These are phyloP conservation scores for Candida germanica DNA, from an alignment of 805 yeast genomes.

Conservation along the genomic window DNA sequence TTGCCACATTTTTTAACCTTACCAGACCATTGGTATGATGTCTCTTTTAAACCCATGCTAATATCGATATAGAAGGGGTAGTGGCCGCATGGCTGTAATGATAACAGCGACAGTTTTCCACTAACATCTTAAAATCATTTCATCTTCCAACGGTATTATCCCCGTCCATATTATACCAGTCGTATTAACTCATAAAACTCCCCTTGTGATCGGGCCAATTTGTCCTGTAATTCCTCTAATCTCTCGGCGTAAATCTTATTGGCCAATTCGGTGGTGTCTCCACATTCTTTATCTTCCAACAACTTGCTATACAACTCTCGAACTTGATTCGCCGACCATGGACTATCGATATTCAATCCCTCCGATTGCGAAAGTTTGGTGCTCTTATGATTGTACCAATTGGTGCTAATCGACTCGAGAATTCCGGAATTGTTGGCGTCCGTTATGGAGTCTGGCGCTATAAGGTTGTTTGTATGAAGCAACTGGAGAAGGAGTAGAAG, in stretches of 20 bases:
- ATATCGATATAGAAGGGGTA: too few species aligned
- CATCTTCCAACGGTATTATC: too few species aligned
- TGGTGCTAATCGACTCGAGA: slow-evolving; percentile 21
- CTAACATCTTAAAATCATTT: too few species aligned
- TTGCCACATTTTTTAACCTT: too few species aligned
- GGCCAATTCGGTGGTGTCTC: slow-evolving; percentile 39
- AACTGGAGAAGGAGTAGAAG: slow-evolving; percentile 37
- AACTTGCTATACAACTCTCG: slow-evolving; percentile 24
- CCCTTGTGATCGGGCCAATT: slow-evolving; percentile 21
- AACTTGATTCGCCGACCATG: slow-evolving; percentile 20
- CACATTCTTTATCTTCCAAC: slow-evolving; percentile 22
- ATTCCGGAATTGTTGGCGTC: slow-evolving; percentile 3
- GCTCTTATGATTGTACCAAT: slow-evolving; percentile 31
- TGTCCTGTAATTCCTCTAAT: slow-evolving; percentile 29
- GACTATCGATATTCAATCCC: slow-evolving; percentile 13
- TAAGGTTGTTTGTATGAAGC: slow-evolving; percentile 31
- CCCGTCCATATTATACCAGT: too few species aligned
- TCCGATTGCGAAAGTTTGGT: slow-evolving; percentile 21
- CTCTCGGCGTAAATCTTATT: slow-evolving; percentile 30
- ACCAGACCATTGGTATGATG: too few species aligned
- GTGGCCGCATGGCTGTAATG: too few species aligned
- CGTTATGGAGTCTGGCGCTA: slow-evolving; percentile 20
- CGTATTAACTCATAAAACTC: slow-evolving; percentile 21
- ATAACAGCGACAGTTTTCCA: too few species aligned
- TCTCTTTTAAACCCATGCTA: too few species aligned